Conservation (phyloP, 257 asterid genomes). For the Verbascum thapsus region DNA sequence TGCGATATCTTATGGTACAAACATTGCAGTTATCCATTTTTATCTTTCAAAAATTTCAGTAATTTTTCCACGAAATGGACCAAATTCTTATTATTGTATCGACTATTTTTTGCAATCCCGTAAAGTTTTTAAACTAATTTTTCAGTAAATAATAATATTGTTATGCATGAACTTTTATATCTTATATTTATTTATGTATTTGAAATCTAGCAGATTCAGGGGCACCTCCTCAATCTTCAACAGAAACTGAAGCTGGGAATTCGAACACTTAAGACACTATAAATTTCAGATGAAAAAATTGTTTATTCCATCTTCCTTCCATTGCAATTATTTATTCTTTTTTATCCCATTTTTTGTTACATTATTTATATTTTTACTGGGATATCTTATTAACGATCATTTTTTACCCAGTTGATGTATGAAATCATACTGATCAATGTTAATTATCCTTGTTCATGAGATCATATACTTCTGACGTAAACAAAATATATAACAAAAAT, state of each 20-base stretch:
- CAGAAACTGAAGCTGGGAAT: constrained; percentile 62
- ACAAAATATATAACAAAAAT: too few species aligned
- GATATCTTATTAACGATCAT: neutral
- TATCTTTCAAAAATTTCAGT: too few species aligned
- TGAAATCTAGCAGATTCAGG: constrained; percentile 47
- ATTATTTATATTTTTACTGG: constrained; percentile 10
- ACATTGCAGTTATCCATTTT: too few species aligned
- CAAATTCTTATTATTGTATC: neutral
- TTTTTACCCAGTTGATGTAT: constrained; percentile 4
- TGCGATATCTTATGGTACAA: too few species aligned
- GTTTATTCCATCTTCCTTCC: constrained; percentile 31
- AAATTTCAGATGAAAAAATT: constrained; percentile 25
- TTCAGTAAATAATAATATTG: too few species aligned
- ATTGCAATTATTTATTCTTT: neutral
- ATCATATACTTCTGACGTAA: too few species aligned
- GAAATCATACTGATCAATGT: too few species aligned
- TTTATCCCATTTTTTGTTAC: neutral
- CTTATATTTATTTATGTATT: neutral
- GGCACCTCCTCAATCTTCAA: constrained; percentile 58
- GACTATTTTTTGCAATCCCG: too few species aligned
- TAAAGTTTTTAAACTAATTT: neutral
- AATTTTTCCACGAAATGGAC: too few species aligned
- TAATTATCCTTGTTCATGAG: too few species aligned
- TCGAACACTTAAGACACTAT: constrained; percentile 48
- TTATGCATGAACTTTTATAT: neutral